Conservation (phyloP, 257 asterid genomes). For the Solanum tarijense region DNA sequence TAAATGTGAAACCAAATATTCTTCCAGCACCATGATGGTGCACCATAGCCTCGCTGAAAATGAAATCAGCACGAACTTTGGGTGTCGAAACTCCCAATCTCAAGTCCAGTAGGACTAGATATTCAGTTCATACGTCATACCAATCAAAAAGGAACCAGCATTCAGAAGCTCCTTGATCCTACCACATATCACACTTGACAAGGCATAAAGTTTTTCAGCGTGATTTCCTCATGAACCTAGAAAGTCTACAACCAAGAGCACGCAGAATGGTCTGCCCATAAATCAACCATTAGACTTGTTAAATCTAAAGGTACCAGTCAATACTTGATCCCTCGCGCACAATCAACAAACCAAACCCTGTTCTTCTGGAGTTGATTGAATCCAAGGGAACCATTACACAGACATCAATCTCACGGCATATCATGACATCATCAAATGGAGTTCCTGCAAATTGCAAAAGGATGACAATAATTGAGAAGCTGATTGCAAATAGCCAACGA, state of each 20-base stretch:
- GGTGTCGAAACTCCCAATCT: neutral
- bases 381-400: neutral
- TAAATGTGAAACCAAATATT: neutral
- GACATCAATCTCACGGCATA: neutral
- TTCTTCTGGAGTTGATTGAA: neutral
- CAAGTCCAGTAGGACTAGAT: neutral
- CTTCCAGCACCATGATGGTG: neutral
- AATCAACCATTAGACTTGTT: neutral
- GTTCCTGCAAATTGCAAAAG: conserved; percentile 3
- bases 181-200: neutral
- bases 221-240: neutral
- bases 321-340: neutral
- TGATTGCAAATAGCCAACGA: neutral
- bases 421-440: neutral
- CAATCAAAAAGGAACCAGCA: neutral
- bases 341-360: neutral
- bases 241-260: neutral
- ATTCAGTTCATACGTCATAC: neutral
- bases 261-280: neutral
- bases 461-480: neutral
- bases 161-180: too few relatives aligned
- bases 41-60: neutral
- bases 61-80: neutral
- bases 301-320: too few relatives aligned
- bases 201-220: neutral